phyloP scores from a whole-genome alignment of 345 rosid genomes.

The Rhodamnia rubescens region DNA sequence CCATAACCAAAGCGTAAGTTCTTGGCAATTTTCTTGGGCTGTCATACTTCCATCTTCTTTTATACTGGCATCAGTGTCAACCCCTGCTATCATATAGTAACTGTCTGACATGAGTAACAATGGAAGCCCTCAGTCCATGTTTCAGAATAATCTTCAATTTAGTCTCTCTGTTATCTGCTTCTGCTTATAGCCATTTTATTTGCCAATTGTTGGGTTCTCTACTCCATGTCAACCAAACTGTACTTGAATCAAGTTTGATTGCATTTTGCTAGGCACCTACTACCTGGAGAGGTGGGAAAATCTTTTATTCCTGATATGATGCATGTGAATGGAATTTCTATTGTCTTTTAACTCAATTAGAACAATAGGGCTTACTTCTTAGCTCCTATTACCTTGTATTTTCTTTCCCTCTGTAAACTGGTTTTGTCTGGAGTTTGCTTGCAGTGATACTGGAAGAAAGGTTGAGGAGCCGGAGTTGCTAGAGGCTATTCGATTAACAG shows the following conservation, averaged over 20 bases:
- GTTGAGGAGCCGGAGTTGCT: constrained; percentile 92
- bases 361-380: background rate
- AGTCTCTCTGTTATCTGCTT: background rate
- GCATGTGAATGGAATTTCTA: background rate
- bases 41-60: background rate
- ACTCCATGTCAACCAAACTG: background rate
- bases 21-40: background rate
- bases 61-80: background rate
- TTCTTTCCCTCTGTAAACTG: background rate
- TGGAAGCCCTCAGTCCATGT: background rate
- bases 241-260: background rate
- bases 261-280: background rate
- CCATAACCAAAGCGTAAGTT: constrained; percentile 78
- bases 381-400: background rate
- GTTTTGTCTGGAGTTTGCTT: constrained; percentile 1
- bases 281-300: background rate
- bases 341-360: background rate
- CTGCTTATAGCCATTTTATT: background rate
- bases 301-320: background rate
- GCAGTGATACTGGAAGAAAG: constrained; percentile 87
- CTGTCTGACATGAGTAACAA: background rate
- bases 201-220: background rate
- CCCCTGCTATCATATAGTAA: background rate
- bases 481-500: constrained; percentile 92
- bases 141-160: background rate